Conservation (phyloP, 2,329 filamentous ascomycete genomes). For the Alternaria tenuissima region DNA sequence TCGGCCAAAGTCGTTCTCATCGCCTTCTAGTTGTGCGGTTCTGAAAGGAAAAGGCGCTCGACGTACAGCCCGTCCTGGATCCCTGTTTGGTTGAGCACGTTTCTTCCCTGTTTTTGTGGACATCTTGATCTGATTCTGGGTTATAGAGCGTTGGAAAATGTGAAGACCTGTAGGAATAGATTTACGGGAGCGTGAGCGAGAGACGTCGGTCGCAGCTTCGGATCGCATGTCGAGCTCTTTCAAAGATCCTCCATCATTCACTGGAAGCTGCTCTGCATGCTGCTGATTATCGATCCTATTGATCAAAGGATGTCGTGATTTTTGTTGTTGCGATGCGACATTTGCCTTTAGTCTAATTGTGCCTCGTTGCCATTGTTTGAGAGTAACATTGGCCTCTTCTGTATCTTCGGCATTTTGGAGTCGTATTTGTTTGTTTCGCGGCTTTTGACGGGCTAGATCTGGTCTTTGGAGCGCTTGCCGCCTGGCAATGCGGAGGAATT, state of each 20-base stretch:
- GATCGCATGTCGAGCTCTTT: constrained; percentile 7
- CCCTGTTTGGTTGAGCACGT: not conserved
- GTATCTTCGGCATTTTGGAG: constrained; percentile 63
- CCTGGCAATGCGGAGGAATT: constrained; percentile 65
- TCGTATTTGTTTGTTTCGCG: constrained; percentile 60
- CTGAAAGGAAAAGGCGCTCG: constrained; percentile 31
- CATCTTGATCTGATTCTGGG: constrained; percentile 4
- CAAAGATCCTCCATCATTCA: not conserved
- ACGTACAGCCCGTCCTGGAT: not conserved
- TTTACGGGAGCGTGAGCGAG: constrained; percentile 3
- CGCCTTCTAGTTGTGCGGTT: constrained; percentile 54
- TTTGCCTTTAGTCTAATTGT: constrained; percentile 33
- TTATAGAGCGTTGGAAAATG: constrained; percentile 20
- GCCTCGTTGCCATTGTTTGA: constrained; percentile 63
- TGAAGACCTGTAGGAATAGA: constrained; percentile 14
- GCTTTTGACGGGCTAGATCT: constrained; percentile 61
- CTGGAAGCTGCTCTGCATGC: not conserved
- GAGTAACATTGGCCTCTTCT: constrained; percentile 59
- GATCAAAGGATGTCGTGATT: constrained; percentile 24
- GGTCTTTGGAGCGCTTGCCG: constrained; percentile 59
- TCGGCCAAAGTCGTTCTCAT: constrained; percentile 50
- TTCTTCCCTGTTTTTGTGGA: constrained; percentile 7
- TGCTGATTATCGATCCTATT: constrained; percentile 34
- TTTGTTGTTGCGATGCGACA: not conserved
- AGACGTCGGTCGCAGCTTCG: not conserved